Evolutionary conservation across 805 yeast species (phyloP).

Genomic region (Osmozyma mogii): DNA sequence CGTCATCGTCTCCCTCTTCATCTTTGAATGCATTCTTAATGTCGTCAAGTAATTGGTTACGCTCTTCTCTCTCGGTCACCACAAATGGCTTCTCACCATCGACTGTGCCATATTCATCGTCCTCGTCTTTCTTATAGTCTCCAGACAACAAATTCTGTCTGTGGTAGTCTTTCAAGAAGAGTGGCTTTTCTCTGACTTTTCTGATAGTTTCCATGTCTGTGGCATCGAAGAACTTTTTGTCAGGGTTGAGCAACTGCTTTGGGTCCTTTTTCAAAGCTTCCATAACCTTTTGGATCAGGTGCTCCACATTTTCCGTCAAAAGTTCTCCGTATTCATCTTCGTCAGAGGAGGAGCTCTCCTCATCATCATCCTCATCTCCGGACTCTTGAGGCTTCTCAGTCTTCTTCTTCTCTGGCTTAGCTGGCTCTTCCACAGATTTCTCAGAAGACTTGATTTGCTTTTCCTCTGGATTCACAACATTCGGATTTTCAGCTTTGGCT

Average conservation of each 20-base stretch:
- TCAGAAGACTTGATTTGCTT: conserved; percentile 8
- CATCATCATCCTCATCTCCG: conserved; percentile 18
- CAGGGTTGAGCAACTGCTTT: conserved; percentile 55
- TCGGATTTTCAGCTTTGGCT: conserved; percentile 8
- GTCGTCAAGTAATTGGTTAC: conserved; percentile 63
- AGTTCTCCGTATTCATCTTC: conserved; percentile 92
- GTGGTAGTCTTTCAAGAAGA: conserved; percentile 88
- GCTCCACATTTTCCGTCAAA: conserved; percentile 77
- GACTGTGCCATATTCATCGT: conserved; percentile 37
- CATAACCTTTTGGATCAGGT: conserved; percentile 67
- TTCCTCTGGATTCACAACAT: conserved; percentile 1
- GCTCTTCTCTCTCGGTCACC: conserved; percentile 68
- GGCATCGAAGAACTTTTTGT: conserved; percentile 66
- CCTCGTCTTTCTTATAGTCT: conserved; percentile 46
- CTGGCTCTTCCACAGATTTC: conserved; percentile 3
- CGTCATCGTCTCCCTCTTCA: conserved; percentile 36
- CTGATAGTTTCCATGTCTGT: conserved; percentile 34
- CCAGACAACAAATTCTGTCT: conserved; percentile 74
- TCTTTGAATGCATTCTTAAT: conserved; percentile 58
- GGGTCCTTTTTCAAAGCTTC: conserved; percentile 65
- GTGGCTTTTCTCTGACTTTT: conserved; percentile 45
- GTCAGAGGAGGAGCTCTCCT: conserved; percentile 33
- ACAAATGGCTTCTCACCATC: conserved; percentile 63
- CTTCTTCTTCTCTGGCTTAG: not conserved
- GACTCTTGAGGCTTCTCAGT: conserved; percentile 12